These are phyloP conservation scores for Amanita thiersii DNA, from an alignment of 768 basidiomycete genomes.

Conservation along the genomic window DNA sequence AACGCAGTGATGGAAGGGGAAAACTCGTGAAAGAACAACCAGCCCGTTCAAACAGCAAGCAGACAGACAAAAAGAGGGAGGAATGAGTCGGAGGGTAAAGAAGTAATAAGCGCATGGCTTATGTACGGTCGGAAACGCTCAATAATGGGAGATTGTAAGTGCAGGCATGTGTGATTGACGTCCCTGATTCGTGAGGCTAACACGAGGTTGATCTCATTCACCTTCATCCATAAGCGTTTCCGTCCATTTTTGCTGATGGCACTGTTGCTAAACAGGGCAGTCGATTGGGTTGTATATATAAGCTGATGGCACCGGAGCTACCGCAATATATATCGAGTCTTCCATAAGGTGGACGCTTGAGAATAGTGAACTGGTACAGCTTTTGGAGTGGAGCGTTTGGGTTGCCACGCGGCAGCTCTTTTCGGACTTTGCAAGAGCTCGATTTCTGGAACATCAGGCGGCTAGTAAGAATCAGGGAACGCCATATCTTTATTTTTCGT, in stretches of 20 bases:
- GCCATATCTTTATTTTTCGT: slow-evolving; percentile 4
- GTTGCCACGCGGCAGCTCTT: slow-evolving; percentile 4
- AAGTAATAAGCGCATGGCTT: slow-evolving; percentile 4
- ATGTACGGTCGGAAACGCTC: slow-evolving; percentile 3
- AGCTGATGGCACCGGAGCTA: neutral
- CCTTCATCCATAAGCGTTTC: slow-evolving; percentile 1
- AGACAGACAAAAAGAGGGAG: slow-evolving; percentile 9
- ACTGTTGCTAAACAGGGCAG: neutral
- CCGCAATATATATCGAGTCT: neutral
- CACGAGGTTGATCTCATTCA: slow-evolving; percentile 7
- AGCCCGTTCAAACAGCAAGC: slow-evolving; percentile 8
- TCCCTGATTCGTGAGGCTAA: slow-evolving; percentile 10
- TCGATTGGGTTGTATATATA: neutral
- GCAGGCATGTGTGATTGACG: slow-evolving; percentile 6
- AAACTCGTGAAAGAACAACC: slow-evolving; percentile 7
- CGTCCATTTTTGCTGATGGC: neutral
- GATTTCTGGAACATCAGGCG: slow-evolving; percentile 7
- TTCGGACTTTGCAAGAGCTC: neutral
- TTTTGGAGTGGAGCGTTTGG: slow-evolving; percentile 4
- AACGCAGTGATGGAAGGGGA: slow-evolving; percentile 12
- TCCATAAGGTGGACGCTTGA: neutral
- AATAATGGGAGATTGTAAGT: slow-evolving; percentile 1
- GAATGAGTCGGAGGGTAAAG: slow-evolving; percentile 8
- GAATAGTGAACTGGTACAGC: neutral
- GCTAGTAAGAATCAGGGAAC: slow-evolving; percentile 2